A percentile compares a stretch with the other conserved stretches of the same genome.
phyloP scores from a whole-genome alignment of 371 early-diverging fungal genomes.

The Dichotomocladium elegans region DNA sequence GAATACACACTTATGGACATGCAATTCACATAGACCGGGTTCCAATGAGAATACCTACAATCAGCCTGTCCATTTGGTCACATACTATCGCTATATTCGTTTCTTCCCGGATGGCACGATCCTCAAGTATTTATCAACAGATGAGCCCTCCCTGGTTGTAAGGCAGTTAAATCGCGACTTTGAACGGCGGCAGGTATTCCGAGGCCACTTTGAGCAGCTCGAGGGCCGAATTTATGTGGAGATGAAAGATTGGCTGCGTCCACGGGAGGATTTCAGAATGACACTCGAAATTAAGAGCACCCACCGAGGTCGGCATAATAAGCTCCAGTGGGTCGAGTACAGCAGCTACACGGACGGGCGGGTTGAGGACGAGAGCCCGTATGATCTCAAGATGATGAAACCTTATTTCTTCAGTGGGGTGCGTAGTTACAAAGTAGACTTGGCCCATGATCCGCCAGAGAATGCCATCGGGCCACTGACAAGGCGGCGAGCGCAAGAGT shows the following conservation, averaged over 20 bases:
- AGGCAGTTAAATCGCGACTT: constrained; percentile 22
- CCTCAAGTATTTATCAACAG: constrained; percentile 45
- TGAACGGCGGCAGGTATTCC: constrained; percentile 38
- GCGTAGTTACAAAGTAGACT: constrained; percentile 29
- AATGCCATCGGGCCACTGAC: neutral
- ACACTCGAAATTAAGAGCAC: constrained; percentile 47
- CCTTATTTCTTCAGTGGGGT: constrained; percentile 43
- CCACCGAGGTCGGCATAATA: constrained; percentile 62
- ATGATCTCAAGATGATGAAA: constrained; percentile 40
- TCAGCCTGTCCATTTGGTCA: constrained; percentile 63
- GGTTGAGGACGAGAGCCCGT: constrained; percentile 16
- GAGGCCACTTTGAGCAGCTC: constrained; percentile 37
- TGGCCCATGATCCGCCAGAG: neutral
- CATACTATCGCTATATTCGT: constrained; percentile 68
- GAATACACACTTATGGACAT: neutral
- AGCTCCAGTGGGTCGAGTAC: constrained; percentile 58
- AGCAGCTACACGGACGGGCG: constrained; percentile 19
- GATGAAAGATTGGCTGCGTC: constrained; percentile 30
- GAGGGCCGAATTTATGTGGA: constrained; percentile 19
- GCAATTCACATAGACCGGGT: constrained; percentile 29
- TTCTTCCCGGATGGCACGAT: constrained; percentile 58
- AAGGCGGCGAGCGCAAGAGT: neutral
- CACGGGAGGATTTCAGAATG: constrained; percentile 39
- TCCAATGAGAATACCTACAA: constrained; percentile 49
- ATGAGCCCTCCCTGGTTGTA: constrained; percentile 51